Percentiles rank a stretch among this genome's conserved stretches.
These are phyloP conservation scores for Phytophthora aleatoria DNA, from an alignment of 352 stramenopile species.

Conservation along the genomic window DNA sequence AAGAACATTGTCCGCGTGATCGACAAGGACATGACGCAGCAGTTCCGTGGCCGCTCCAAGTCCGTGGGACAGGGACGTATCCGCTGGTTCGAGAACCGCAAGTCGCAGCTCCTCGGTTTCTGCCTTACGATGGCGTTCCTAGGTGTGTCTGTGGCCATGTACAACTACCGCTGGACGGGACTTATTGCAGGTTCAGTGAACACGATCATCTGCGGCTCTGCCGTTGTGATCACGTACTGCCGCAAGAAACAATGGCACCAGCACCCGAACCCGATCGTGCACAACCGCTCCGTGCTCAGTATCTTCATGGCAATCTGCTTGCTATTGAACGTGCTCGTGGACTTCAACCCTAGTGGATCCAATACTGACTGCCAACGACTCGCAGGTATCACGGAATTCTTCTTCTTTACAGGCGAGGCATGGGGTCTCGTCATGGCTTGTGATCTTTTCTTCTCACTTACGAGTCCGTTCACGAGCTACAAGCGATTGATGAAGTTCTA, in stretches of 20 bases:
- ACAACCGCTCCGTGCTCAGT: constrained; percentile 82
- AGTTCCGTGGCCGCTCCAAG: constrained; percentile 81
- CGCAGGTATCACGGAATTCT: constrained; percentile 88
- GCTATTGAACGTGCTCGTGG: constrained; percentile 81
- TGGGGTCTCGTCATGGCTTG: constrained; percentile 90
- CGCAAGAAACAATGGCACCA: constrained; percentile 90
- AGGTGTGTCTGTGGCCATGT: constrained; percentile 84
- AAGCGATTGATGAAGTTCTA: constrained; percentile 91
- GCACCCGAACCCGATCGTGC: constrained; percentile 89
- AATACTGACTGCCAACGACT: constrained; percentile 70
- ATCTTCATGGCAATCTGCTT: constrained; percentile 88
- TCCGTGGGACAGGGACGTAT: constrained; percentile 75
- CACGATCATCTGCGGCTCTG: constrained; percentile 87
- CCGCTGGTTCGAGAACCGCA: constrained; percentile 89
- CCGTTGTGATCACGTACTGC: constrained; percentile 87
- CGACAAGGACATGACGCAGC: constrained; percentile 89
- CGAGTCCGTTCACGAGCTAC: constrained; percentile 90
- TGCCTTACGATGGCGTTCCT: constrained; percentile 88
- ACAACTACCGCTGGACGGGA: constrained; percentile 88
- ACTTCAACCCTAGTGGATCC: constrained; percentile 68
- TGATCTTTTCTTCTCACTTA: constrained; percentile 89
- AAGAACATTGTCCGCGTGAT: constrained; percentile 90
- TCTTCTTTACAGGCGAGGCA: constrained; percentile 88
- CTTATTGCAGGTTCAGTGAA: constrained; percentile 89
- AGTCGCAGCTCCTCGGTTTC: constrained; percentile 86